Evolutionary conservation across 352 stramenopile genomes (phyloP), one percentile per base, ranked within the genome.

Genomic region (Peronospora belbahrii): DNA sequence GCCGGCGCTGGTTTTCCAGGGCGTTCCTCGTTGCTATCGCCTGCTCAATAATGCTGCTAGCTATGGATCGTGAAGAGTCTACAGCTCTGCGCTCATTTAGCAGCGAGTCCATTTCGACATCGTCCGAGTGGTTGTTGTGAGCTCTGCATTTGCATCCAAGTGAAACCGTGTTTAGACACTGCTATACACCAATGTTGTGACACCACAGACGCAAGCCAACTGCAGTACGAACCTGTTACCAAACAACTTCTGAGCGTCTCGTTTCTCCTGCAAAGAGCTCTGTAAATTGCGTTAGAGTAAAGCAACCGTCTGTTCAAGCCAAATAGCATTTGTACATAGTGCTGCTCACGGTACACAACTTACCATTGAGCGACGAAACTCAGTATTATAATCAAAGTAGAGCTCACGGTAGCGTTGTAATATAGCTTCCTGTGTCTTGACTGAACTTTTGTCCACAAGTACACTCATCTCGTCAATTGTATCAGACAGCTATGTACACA

Each of bases 361-460:
- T 48, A 92, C 83, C 71, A 87, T 85, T 0, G 80, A 87, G 19
- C 80, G 75, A 59, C 95, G 83, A 60, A 97, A 98, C 62, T 98
- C 91, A 17, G 83, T 93, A 27, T 88, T 94, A 27, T 95, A 96
- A 67, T 98, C 92, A 52, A 97, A 97, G 35, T 98, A 82, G 42
- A 98, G 84, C 65, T 98, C 93, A 19, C 92, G 83, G 64, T 98
- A 98, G 32, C 94, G 79, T 65, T 97, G 93, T 25, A 97, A 65
- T 36, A 97, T 65, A 3, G 84, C 84, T 43, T 94, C 83, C 48
- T 94, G 83, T 25, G 77, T 74, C 50, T 90, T 94, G 15, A 74
- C 67, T 9, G 69, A 71, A 41, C 80, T 88, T 28, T 64, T 70
- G 45, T 79, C 83, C 33, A 79, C 70, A 32, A 77, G 69, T n/a